These are phyloP conservation scores for Solanum pinnatisectum DNA, from an alignment of 257 asterid genomes.

Conservation along the genomic window DNA sequence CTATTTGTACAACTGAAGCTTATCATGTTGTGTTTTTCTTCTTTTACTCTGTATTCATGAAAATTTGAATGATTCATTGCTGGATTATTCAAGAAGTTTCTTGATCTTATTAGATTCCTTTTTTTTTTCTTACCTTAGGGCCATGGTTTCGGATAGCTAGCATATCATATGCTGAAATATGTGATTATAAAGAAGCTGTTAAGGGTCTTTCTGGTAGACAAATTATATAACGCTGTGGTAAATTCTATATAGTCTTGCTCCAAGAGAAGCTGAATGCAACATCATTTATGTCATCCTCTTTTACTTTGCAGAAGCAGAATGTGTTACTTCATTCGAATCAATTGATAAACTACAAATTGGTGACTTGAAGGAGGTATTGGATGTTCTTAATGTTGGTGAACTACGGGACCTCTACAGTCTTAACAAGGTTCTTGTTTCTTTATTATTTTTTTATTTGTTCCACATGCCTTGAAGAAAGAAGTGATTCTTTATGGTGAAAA, in stretches of 20 bases:
- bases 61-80: neutral
- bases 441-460: neutral
- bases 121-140: constrained; percentile 30
- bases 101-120: neutral
- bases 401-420: constrained; percentile 56
- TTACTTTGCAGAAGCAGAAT: constrained; percentile 52
- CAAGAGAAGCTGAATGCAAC: neutral
- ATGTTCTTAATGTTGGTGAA: constrained; percentile 54
- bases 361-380: constrained; percentile 51
- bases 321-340: constrained; percentile 35
- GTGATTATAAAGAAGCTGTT: constrained; percentile 56
- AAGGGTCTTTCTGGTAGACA: constrained; percentile 57
- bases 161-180: constrained; percentile 68
- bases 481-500: neutral
- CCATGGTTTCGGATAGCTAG: constrained; percentile 90
- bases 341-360: constrained; percentile 32
- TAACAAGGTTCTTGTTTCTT: constrained; percentile 41
- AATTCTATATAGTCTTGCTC: neutral
- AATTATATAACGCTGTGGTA: neutral
- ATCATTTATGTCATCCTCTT: neutral
- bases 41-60: neutral
- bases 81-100: neutral
- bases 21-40: neutral
- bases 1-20: neutral
- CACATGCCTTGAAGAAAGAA: neutral